A percentile compares a stretch with the other conserved stretches of the same genome.
These are phyloP conservation scores for Platanus orientalis DNA, from an alignment of 164 flowering plant genomes.

Conservation along the genomic window DNA sequence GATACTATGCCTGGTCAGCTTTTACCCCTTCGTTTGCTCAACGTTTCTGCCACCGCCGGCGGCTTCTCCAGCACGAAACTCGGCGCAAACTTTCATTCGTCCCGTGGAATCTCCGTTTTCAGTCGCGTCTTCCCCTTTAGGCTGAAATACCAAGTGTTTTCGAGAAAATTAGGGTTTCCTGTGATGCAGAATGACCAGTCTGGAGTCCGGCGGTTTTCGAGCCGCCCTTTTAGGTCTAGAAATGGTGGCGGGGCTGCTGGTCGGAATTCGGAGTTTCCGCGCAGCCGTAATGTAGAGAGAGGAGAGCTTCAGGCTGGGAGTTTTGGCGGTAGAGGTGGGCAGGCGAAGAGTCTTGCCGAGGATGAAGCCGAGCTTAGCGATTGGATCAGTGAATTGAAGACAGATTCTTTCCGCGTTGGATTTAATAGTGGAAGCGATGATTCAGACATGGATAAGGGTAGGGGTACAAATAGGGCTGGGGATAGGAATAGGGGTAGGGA, in stretches of 20 bases:
- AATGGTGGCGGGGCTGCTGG: conserved; percentile 19
- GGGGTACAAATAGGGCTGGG: neutral
- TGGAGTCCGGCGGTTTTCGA: conserved; percentile 25
- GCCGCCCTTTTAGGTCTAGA: conserved; percentile 32
- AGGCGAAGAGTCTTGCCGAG: conserved; percentile 57
- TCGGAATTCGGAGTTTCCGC: conserved; percentile 10
- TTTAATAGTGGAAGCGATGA: conserved; percentile 22
- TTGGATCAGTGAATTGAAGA: conserved; percentile 57
- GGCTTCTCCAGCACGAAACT: conserved; percentile 27
- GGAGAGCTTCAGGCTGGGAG: conserved; percentile 12
- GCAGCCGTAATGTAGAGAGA: conserved; percentile 10
- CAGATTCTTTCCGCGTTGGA: conserved; percentile 29
- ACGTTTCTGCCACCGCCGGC: conserved; percentile 22
- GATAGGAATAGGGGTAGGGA: conserved; percentile 3
- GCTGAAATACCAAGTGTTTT: conserved; percentile 20
- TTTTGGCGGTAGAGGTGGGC: conserved; percentile 9
- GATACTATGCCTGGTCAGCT: conserved; percentile 44
- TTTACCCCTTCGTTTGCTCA: conserved; percentile 33
- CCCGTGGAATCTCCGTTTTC: conserved; percentile 28
- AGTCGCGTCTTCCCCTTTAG: conserved; percentile 42
- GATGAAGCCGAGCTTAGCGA: conserved; percentile 74
- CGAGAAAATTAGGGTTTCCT: conserved; percentile 8
- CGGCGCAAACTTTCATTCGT: conserved; percentile 14
- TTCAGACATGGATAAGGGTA: conserved; percentile 15
- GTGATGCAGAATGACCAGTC: neutral